Conservation (phyloP, 495 filamentous ascomycete genomes). For the Lasiosphaeris hirsuta region DNA sequence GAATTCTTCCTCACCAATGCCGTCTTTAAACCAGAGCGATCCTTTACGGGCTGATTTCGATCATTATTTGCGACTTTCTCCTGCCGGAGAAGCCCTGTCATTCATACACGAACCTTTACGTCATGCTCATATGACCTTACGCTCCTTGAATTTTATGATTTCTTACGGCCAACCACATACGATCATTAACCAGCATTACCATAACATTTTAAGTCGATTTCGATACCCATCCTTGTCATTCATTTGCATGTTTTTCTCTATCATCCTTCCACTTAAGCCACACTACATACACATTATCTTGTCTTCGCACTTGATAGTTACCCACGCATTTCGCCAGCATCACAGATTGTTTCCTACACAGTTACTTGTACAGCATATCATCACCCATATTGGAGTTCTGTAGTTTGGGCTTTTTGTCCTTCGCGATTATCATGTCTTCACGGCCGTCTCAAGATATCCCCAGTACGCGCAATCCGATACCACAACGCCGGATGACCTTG, state of each 20-base stretch:
- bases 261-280: too few species aligned
- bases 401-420: not conserved
- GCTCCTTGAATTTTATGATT: slow-evolving; percentile 10
- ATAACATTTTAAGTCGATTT: not conserved
- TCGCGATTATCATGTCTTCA: slow-evolving; percentile 3
- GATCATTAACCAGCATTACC: slow-evolving; percentile 8
- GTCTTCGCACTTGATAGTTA: not conserved
- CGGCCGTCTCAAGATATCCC: slow-evolving; percentile 12
- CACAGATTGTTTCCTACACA: not conserved
- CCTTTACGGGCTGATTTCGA: not conserved
- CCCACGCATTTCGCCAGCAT: not conserved
- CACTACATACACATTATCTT: not conserved
- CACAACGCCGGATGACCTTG: not conserved
- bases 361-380: slow-evolving; percentile 7
- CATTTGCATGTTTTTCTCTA: slow-evolving; percentile 2
- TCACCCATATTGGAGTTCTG: not conserved
- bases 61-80: not conserved
- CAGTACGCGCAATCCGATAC: slow-evolving; percentile 7
- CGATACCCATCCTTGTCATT: slow-evolving; percentile 13
- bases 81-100: not conserved
- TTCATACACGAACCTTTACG: not conserved
- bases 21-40: slow-evolving; percentile 34
- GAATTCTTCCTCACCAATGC: slow-evolving; percentile 44
- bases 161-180: slow-evolving; percentile 9
- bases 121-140: slow-evolving; percentile 11